Base-by-base conservation (phyloP, 805 yeast genomes). In the Candida patagonica region DNA sequence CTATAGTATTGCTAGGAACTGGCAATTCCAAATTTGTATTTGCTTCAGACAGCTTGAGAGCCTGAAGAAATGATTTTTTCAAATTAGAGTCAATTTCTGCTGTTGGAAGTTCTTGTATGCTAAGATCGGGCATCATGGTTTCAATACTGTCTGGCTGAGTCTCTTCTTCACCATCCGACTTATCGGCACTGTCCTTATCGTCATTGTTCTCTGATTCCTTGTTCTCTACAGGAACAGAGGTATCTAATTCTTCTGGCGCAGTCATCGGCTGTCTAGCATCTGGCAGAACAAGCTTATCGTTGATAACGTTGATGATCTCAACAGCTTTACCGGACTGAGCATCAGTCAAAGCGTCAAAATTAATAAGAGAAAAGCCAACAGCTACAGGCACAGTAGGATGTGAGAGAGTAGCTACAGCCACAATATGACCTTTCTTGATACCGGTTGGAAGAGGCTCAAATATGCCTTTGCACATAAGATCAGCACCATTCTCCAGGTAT, bases 401-500 rank as follows among this genome's bases (percentile, higher is more conserved):
- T 12, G 70, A 67, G 22, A 68, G 63, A 45, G 75, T 73, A 0
- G 79, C 85, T 20, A 89, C 68, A 1, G 82, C 95, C 15, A 87
- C 95, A 2, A 84, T 54, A 0, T 68, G 52, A 0, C 86, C 94
- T 34, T 60, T 61, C 2, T 46, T 50, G 4, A 72, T 65, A 4
- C 68, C 49, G 0, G 47, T 32, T 35, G 79, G 83, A 50, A 81
- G 78, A 0, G 77, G 77, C 3, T 73, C 73, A 3, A 72, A 60
- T 5, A 71, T 51, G 0, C 70, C 70, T 1, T 66, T 68, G 10
- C 55, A 45, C 70, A 66, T 66, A 42, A 66, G 56, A 45, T 66
- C 70, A 0, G 97, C 96, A 9, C 96, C 96, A 42, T 74, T 74
- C 24, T 68, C 62, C n/a, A 87, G 61, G 9, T 75, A 73, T 36